phyloP scores from a whole-genome alignment of 495 filamentous ascomycete species.

The Penicillium riverlandense region DNA sequence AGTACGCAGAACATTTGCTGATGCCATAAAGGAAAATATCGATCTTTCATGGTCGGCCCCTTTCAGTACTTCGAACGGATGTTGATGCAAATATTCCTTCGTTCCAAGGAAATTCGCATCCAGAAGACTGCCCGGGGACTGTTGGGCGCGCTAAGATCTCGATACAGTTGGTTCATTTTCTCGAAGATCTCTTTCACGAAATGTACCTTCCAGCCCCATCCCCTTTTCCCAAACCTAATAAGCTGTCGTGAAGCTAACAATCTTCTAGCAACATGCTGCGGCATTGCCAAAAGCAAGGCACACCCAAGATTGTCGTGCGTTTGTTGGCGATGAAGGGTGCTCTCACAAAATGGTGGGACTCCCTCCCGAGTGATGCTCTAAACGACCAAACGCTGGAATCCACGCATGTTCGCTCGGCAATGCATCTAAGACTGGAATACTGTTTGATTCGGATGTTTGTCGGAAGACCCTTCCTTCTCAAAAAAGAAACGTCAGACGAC shows the following conservation, averaged over 20 bases:
- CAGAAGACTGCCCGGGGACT: background rate
- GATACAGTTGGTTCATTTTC: slow-evolving; percentile 15
- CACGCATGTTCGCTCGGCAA: slow-evolving; percentile 8
- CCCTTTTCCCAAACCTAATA: background rate
- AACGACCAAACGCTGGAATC: background rate
- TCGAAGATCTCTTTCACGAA: slow-evolving; percentile 19
- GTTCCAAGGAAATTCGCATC: slow-evolving; percentile 5
- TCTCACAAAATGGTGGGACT: slow-evolving; percentile 20
- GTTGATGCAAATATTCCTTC: slow-evolving; percentile 25
- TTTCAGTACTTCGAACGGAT: slow-evolving; percentile 22
- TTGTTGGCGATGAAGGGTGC: slow-evolving; percentile 6
- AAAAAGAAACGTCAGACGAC: background rate
- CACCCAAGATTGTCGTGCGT: slow-evolving; percentile 6
- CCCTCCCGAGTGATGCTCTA: slow-evolving; percentile 9
- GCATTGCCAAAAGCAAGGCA: slow-evolving; percentile 5
- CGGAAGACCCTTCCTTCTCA: slow-evolving; percentile 26
- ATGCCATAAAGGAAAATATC: slow-evolving; percentile 7
- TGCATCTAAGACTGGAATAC: slow-evolving; percentile 27
- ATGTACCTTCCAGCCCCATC: slow-evolving; percentile 9
- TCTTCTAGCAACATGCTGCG: slow-evolving; percentile 10
- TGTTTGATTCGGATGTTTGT: slow-evolving; percentile 24
- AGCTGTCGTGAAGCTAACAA: background rate
- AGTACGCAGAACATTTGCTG: background rate
- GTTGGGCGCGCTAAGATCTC: slow-evolving; percentile 10
- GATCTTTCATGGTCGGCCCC: slow-evolving; percentile 32